A percentile compares a stretch with the other conserved stretches of the same genome.
These are phyloP conservation scores for Spirogloea muscicola DNA, from an alignment of 139 green algal species.

Conservation along the genomic window DNA sequence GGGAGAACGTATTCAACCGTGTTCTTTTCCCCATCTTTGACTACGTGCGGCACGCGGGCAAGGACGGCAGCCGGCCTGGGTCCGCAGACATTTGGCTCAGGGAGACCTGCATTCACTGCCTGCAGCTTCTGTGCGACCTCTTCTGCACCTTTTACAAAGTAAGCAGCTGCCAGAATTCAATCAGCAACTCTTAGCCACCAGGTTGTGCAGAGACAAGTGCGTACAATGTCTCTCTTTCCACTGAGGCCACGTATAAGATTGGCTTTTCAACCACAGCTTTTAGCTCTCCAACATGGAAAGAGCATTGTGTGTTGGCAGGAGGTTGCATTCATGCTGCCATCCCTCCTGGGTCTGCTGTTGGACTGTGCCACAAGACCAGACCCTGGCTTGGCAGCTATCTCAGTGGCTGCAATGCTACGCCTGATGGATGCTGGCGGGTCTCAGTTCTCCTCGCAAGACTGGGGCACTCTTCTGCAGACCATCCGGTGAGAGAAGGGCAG, in stretches of 20 bases:
- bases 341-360: constrained; percentile 32
- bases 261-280: background rate
- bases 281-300: background rate
- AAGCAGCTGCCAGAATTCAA: constrained; percentile 1
- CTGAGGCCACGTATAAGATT: background rate
- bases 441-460: constrained; percentile 3
- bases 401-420: constrained; percentile 22
- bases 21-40: constrained; percentile 98
- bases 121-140: constrained; percentile 91
- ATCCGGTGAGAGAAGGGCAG: constrained; percentile 31
- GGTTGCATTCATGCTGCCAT: constrained; percentile 37
- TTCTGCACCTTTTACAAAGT: constrained; percentile 74
- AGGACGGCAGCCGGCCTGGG: constrained; percentile 22
- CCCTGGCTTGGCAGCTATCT: constrained; percentile 34
- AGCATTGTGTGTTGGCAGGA: constrained; percentile 11
- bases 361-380: constrained; percentile 40
- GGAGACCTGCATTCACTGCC: constrained; percentile 46
- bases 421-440: constrained; percentile 34
- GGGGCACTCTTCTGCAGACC: constrained; percentile 21
- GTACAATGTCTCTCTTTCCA: background rate
- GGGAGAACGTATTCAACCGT: constrained; percentile 85
- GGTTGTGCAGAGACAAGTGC: background rate
- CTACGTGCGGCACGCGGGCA: constrained; percentile 66
- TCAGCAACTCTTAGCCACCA: background rate
- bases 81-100: constrained; percentile 31